Evolutionary conservation across 495 filamentous ascomycete species (phyloP), one percentile per base, ranked within the genome.

Genomic region (Podospora didyma): DNA sequence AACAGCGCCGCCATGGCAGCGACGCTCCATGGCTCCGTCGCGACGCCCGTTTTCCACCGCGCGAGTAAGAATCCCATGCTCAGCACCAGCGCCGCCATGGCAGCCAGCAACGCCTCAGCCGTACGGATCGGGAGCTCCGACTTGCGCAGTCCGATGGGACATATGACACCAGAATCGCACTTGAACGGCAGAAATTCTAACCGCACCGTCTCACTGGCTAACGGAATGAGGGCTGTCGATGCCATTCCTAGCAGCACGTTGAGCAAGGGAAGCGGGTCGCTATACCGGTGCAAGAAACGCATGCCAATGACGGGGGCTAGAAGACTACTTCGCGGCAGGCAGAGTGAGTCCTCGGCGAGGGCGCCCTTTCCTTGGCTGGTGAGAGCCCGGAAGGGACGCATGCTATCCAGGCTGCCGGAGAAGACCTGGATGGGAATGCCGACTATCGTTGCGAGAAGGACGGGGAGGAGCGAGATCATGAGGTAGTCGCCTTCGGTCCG

Each of bases 1-100:
- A 72, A 51, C 37, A 41, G 12, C 17, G 63, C 50, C 4, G 69
- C 66, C 16, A 69, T 34, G n/a, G 58, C 58, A 23, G 62, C 65
- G 42, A 75, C 67, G 46, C 69, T 71, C 61, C 65, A 70, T 10
- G 72, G 71, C 57, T 72, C 66, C 0, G 69, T 60, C 34, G 56
- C 54, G 9, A 75, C 50, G 14, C 72, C 69, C 1, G 65, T 54
- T 2, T 20, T 51, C 64, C 67, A 67, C 21, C 62, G 54, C 9
- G 20, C 22, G 0, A 67, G 34, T 1, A 67, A 26, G 12, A 54
- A 17, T 2, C 65, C 49, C 12, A 62, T 20, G 19, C 56, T 19
- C 1, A 64, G 21, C 19, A 57, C 57, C 1, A 59, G 53, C 9
- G 60, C n/a, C 16, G 26, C 57, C 64, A 67, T 68, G 22, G 53